Conservation (phyloP, 2,329 filamentous ascomycete genomes). For the Myriosclerotinia scirpicola region DNA sequence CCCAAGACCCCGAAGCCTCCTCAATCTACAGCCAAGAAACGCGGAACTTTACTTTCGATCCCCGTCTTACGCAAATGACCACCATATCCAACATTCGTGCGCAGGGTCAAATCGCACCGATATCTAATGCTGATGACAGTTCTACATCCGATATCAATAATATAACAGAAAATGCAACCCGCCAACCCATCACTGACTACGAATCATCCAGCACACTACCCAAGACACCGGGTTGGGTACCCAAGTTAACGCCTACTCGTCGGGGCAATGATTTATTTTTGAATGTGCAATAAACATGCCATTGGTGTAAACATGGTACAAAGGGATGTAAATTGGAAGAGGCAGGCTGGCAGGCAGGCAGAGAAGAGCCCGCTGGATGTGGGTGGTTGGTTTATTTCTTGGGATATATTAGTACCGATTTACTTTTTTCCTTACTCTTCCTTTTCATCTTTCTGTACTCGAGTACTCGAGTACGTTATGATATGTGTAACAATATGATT, state of each 20-base stretch:
- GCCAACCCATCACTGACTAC: background rate
- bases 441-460: background rate
- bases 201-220: slow-evolving; percentile 34
- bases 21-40: slow-evolving; percentile 1
- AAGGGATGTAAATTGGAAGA: no score
- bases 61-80: slow-evolving; percentile 20
- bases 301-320: background rate
- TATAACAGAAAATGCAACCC: no score
- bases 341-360: no score
- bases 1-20: background rate
- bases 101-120: background rate
- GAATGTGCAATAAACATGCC: slow-evolving; percentile 47
- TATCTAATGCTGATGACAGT: background rate
- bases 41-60: background rate
- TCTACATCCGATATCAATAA: background rate
- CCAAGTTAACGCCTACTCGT: slow-evolving; percentile 64
- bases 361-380: no score
- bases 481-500: background rate
- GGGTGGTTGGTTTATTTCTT: background rate
- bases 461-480: background rate
- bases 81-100: slow-evolving; percentile 36
- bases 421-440: background rate
- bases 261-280: slow-evolving; percentile 65
- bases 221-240: slow-evolving; percentile 59
- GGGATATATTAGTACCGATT: background rate